Base-by-base conservation (phyloP, 78 protist genomes). In the Chrysochromulina tobinii region DNA sequence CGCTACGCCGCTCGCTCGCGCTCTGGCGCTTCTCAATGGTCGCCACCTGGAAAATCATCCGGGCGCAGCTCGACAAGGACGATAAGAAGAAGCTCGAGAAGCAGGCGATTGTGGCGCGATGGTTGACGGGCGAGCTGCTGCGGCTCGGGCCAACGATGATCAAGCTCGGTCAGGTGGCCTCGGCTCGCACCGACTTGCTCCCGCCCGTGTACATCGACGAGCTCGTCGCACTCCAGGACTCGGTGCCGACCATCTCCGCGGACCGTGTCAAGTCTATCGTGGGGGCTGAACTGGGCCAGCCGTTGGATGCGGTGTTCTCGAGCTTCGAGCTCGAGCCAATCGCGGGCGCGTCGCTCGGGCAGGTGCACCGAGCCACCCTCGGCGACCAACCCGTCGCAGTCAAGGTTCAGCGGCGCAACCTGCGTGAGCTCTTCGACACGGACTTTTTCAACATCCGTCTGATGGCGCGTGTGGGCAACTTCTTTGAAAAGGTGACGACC, bases 121-220 rank as follows among this genome's bases (percentile, higher is more conserved):
- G 83, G 83, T 54, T 75, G 58, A 3, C 23, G 27, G 83, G 50
- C 8, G 58, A n/a, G 83, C 83, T 79, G 87, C 87, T 79, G 9
- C 64, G 12, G 38, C 87, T 79, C 17, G 87, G 87, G 3, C 87
- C 87, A 14, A 79, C 87, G 18, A 51, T 79, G 58, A 79, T 79
- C 87, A 79, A 79, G 61, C 87, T 79, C 3, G 87, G 87, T n/a
- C 87, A 79, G 61, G 87, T 79, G 15, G 48, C 48, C 64, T 79
- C 87, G 17, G 7, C 59, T 9, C 61, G 87, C 20, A 54, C 25
- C 12, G 87, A 79, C 87, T 64, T 79, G 57, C 87, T 79, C 17
- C 59, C 48, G 21, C 64, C 87, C 18, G 61, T 3, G 38, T 79
- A 79, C 38, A 23, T 20, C 51, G 61, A 50, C 3, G 64, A 2